These are phyloP conservation scores for Perkinsus olseni DNA, from an alignment of 169 alveolate species.

Conservation along the genomic window DNA sequence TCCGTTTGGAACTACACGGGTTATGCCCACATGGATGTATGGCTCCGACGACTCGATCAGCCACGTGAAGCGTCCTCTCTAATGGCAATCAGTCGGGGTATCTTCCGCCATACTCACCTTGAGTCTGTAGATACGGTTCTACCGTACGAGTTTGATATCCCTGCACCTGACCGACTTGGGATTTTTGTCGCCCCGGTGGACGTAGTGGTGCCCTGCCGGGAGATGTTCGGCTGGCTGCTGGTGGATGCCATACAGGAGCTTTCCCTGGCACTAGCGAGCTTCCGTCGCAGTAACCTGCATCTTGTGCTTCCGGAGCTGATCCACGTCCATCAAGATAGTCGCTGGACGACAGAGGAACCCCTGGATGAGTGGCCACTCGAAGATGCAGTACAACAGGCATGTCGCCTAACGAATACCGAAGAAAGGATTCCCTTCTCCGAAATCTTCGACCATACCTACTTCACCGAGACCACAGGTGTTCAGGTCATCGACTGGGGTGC, in stretches of 20 bases:
- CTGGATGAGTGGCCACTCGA: not conserved
- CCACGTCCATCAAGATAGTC: not conserved
- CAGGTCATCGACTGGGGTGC: not conserved
- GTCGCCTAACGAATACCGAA: not conserved
- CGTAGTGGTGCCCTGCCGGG: not conserved
- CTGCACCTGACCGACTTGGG: not conserved
- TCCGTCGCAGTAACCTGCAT: not conserved
- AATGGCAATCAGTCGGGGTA: not conserved
- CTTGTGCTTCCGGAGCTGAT: not conserved
- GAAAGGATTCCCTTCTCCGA: not conserved
- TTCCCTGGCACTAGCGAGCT: not conserved
- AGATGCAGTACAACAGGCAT: not conserved
- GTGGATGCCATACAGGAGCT: not conserved
- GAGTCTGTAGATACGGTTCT: not conserved
- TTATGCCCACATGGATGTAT: not conserved
- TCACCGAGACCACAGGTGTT: not conserved
- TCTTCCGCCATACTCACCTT: not conserved
- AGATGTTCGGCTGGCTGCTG: not conserved
- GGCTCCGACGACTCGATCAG: not conserved
- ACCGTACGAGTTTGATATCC: not conserved
- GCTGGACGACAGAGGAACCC: not conserved
- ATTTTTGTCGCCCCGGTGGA: not conserved
- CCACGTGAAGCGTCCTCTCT: not conserved
- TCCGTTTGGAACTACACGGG: not conserved
- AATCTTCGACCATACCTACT: not conserved